Evolutionary conservation across 495 filamentous ascomycete genomes (phyloP), one percentile per base, ranked within the genome.

Genomic region (Pyrenopolyporus hunteri): DNA sequence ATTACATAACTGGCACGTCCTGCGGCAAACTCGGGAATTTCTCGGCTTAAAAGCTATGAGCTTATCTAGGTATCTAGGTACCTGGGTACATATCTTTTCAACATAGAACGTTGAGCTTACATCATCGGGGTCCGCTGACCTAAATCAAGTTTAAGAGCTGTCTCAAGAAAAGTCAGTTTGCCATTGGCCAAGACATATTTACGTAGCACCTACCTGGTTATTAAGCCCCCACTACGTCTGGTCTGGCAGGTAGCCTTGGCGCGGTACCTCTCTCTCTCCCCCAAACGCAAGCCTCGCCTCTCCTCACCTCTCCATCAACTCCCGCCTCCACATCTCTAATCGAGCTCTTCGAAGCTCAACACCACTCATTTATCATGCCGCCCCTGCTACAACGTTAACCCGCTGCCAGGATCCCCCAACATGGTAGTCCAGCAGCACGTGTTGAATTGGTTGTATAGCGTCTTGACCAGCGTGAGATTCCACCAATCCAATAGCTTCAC

Each of bases 391-490:
- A 3, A 53, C 43, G 28, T n/a, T 45, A 58, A 60, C 43, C 42
- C n/a, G 26, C 45, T 51, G 57, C 39, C 3, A 60, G 37, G 50
- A 47, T 28, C 46, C 10, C 33, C 10, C 55, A 93, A 88, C 83
- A 89, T 90, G 74, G 80, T 86, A 49, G 89, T 96, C 64, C 86
- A 90, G 59, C 92, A 94, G 69, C 89, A 91, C 74, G 87, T 95
- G 35, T 82, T 98, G 50, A 90, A 90, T 72, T 98, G 94, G 94
- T 86, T 98, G 1, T 95, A 96, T 76, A 94, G 89, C 72, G 87
- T 96, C 37, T 71, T 98, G 49, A 88, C 83, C 31, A 91, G 87
- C 74, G 93, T 94, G 78, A 69, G 78, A 57, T 33, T 23, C 49
- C 33, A 6, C 9, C n/a, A 10, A 48, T 6, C 19, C 31, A 26